These are phyloP conservation scores for Candida tropicalis DNA, from an alignment of 1,139 yeast species.

Conservation along the genomic window DNA sequence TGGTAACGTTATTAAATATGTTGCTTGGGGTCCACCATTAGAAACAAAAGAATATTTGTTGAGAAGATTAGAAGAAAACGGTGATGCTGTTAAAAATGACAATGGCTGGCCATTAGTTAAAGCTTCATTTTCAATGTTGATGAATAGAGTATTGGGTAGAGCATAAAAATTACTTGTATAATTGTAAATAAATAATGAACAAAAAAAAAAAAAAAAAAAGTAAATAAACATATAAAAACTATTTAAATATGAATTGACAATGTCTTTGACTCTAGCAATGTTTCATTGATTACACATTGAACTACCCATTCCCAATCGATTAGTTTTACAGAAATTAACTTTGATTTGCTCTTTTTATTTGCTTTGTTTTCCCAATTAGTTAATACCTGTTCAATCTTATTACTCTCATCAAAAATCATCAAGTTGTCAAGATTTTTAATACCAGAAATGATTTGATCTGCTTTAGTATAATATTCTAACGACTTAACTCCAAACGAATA, in stretches of 20 bases:
- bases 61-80: conserved; percentile 94
- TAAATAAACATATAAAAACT: not conserved
- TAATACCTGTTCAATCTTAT: conserved; percentile 7
- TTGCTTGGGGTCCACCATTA: conserved; percentile 97
- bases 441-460: conserved; percentile 7
- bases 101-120: conserved; percentile 79
- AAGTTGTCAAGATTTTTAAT: conserved; percentile 10
- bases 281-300: conserved; percentile 63
- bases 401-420: conserved; percentile 30
- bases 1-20: conserved; percentile 85
- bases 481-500: conserved; percentile 48
- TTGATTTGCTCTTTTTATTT: conserved; percentile 5
- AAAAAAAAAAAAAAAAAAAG: not conserved
- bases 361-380: conserved; percentile 3
- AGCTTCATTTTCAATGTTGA: conserved; percentile 51
- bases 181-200: not conserved
- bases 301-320: conserved; percentile 77
- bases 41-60: conserved; percentile 90
- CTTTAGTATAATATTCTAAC: conserved; percentile 19
- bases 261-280: not conserved
- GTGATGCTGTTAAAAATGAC: conserved; percentile 89
- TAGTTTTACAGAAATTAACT: conserved; percentile 7
- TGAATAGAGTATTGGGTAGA: conserved; percentile 36
- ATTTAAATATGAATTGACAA: conserved; percentile 1
- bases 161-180: conserved; percentile 7